These are phyloP conservation scores for Ephemerocybe angulata DNA, from an alignment of 768 basidiomycete genomes.

Conservation along the genomic window DNA sequence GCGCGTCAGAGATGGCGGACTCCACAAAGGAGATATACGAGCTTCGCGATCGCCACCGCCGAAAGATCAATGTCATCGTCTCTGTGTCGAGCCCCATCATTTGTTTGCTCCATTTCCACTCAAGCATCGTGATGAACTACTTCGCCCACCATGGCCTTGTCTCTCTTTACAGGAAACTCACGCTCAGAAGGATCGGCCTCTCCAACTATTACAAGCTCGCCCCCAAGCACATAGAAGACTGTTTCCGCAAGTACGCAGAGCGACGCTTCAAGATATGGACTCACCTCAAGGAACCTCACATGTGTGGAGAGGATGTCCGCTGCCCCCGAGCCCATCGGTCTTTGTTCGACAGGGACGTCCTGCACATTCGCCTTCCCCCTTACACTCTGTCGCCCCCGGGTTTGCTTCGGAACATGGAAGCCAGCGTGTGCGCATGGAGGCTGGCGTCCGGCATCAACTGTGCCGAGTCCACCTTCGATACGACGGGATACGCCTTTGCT, in stretches of 20 bases:
- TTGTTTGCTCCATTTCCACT: neutral
- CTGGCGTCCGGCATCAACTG: neutral
- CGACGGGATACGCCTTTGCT: constrained; percentile 15
- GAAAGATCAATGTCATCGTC: neutral
- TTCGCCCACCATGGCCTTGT: neutral
- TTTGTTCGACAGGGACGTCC: neutral
- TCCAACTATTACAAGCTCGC: too few relatives aligned
- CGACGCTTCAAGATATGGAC: neutral
- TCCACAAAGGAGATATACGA: neutral
- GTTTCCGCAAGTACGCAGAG: neutral
- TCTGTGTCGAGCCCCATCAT: neutral
- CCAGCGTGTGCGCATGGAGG: constrained; percentile 17
- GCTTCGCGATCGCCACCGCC: neutral
- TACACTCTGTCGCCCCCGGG: constrained; percentile 4
- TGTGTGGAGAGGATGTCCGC: neutral
- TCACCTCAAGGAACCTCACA: neutral
- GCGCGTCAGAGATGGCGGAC: neutral
- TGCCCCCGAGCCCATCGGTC: neutral
- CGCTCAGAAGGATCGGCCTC: neutral
- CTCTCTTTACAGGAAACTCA: neutral
- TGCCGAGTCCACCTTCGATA: constrained; percentile 22
- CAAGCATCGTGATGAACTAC: neutral
- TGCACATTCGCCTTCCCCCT: constrained; percentile 5
- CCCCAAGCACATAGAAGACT: too few relatives aligned
- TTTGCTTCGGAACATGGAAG: neutral